These are phyloP conservation scores for Rhodotorula kratochvilovae DNA, from an alignment of 768 basidiomycete genomes.

Conservation along the genomic window DNA sequence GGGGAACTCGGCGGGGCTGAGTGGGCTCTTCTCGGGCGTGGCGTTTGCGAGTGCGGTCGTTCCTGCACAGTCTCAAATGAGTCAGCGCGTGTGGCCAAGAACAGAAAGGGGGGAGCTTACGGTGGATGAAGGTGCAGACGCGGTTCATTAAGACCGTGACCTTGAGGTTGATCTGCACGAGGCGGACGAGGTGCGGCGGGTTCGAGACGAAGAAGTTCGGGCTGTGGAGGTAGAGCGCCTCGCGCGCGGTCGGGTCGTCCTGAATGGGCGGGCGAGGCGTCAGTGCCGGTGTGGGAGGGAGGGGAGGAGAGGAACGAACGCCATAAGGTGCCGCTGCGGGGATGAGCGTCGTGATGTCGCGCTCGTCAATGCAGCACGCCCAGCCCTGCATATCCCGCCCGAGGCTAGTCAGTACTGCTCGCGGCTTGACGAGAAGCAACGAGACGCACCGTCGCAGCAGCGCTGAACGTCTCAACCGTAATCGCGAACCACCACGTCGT, in stretches of 20 bases:
- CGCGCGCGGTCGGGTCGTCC: constrained; percentile 1
- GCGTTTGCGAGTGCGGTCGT: constrained; percentile 4
- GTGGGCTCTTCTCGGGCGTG: background rate
- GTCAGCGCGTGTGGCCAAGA: too few relatives aligned
- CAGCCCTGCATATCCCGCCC: background rate
- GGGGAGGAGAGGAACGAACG: background rate
- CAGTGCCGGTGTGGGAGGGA: background rate
- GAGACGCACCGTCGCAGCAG: background rate
- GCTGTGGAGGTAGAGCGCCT: constrained; percentile 24
- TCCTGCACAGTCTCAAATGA: background rate
- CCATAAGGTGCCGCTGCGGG: background rate
- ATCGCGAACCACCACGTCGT: constrained; percentile 1
- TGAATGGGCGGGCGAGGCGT: background rate
- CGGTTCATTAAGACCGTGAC: constrained; percentile 25
- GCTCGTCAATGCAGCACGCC: constrained; percentile 18
- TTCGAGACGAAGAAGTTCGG: constrained; percentile 32
- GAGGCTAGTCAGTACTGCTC: background rate
- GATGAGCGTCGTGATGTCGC: constrained; percentile 5
- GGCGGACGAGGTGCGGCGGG: constrained; percentile 26
- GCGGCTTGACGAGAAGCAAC: background rate
- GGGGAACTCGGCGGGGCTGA: background rate
- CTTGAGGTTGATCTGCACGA: constrained; percentile 32
- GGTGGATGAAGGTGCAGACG: constrained; percentile 23
- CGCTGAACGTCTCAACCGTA: background rate
- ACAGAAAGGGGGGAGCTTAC: background rate